Evolutionary conservation across 495 filamentous ascomycete species (phyloP).

Genomic region (Aspergillus panamensis): DNA sequence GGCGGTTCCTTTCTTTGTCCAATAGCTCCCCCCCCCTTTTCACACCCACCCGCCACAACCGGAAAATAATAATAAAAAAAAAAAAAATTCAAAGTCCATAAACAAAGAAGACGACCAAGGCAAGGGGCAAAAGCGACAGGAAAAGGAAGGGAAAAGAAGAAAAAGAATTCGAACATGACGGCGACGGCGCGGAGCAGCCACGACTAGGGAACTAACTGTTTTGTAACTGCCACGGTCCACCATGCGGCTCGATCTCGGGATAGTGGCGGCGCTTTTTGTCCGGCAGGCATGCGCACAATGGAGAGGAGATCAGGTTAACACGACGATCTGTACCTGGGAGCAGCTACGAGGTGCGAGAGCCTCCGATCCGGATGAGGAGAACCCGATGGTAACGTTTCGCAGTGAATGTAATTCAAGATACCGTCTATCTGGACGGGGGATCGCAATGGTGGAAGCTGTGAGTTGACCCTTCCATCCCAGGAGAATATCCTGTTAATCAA

Average conservation of each 20-base stretch:
- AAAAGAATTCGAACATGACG: no score
- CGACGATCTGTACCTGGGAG: slow-evolving; percentile 57
- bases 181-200: no score
- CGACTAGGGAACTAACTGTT: not conserved
- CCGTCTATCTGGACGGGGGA: slow-evolving; percentile 68
- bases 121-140: no score
- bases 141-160: no score
- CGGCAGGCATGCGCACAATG: slow-evolving; percentile 19
- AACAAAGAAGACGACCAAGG: no score
- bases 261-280: slow-evolving; percentile 9
- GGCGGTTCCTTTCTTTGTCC: no score
- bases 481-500: not conserved
- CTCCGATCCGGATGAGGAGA: not conserved
- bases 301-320: slow-evolving; percentile 37
- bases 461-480: not conserved
- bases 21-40: no score
- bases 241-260: not conserved
- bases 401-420: slow-evolving; percentile 63
- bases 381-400: not conserved
- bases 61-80: no score
- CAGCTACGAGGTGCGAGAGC: slow-evolving; percentile 44
- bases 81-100: no score
- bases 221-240: not conserved
- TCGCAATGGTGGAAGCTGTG: slow-evolving; percentile 45
- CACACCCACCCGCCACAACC: no score